Evolutionary conservation across 2,329 filamentous ascomycete genomes (phyloP).

Genomic region (Cucurbitaria berberidis): DNA sequence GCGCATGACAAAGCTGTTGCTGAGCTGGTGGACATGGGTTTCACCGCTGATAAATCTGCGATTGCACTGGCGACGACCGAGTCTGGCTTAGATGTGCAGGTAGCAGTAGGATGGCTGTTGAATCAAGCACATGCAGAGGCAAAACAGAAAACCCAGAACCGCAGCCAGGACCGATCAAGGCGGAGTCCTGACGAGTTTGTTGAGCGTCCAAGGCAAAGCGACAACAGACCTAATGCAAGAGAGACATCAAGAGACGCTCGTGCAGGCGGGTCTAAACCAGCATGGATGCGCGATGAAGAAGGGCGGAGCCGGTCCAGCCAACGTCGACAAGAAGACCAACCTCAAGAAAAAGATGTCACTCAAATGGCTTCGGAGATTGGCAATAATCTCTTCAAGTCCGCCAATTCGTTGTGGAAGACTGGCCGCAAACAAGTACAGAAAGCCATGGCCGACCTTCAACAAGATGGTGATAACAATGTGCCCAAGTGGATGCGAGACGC

Average conservation of each 20-base stretch:
- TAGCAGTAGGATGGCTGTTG: constrained; percentile 85
- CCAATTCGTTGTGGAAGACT: constrained; percentile 93
- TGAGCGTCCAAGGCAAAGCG: constrained; percentile 32
- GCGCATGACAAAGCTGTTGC: constrained; percentile 80
- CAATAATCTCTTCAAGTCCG: constrained; percentile 86
- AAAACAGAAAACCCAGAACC: constrained; percentile 67
- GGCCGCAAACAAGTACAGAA: constrained; percentile 92
- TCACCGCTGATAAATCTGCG: constrained; percentile 81
- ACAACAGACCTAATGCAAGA: constrained; percentile 36
- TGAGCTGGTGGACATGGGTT: constrained; percentile 94
- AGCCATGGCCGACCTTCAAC: constrained; percentile 83
- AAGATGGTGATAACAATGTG: constrained; percentile 75
- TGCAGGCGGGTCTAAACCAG: constrained; percentile 53
- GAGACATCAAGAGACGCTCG: constrained; percentile 43
- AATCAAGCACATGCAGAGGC: constrained; percentile 89
- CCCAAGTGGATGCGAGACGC: constrained; percentile 95
- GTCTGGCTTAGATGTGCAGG: constrained; percentile 79
- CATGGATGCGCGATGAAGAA: constrained; percentile 69
- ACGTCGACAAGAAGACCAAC: constrained; percentile 59
- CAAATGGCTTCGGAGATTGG: constrained; percentile 84
- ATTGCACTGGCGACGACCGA: constrained; percentile 81
- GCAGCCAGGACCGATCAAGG: constrained; percentile 35
- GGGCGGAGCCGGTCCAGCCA: constrained; percentile 56
- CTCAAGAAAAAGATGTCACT: constrained; percentile 73
- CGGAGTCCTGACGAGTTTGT: constrained; percentile 32